phyloP scores from a whole-genome alignment of 257 asterid genomes.

The Rehmannia glutinosa region DNA sequence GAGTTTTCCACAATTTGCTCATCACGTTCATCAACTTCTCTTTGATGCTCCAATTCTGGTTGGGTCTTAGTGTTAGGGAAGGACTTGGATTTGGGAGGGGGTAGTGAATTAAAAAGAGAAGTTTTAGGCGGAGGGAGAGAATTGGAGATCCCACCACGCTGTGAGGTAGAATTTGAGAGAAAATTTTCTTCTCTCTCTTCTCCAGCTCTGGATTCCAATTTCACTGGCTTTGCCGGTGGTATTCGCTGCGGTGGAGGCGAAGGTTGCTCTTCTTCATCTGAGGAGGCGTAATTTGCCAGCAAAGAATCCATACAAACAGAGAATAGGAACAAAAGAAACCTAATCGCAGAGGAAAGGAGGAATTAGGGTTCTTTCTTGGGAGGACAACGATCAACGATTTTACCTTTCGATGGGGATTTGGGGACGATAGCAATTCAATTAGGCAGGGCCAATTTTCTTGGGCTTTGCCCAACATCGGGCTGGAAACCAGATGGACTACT shows the following conservation, averaged over 20 bases:
- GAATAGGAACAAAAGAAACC: neutral
- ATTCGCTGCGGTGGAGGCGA: slow-evolving; percentile 9
- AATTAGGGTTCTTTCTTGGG: slow-evolving; percentile 11
- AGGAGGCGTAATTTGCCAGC: slow-evolving; percentile 77
- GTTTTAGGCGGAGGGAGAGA: slow-evolving; percentile 39
- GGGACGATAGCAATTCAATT: slow-evolving; percentile 5
- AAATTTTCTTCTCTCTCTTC: neutral
- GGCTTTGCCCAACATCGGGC: too few species aligned
- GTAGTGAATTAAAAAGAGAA: slow-evolving; percentile 52
- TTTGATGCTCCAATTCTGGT: neutral
- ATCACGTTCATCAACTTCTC: slow-evolving; percentile 17
- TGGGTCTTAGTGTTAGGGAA: slow-evolving; percentile 27
- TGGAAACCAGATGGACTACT: too few species aligned
- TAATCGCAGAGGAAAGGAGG: neutral
- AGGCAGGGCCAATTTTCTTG: neutral
- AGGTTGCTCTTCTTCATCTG: slow-evolving; percentile 61
- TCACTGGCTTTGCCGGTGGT: slow-evolving; percentile 3
- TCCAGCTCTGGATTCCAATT: slow-evolving; percentile 1
- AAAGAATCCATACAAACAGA: slow-evolving; percentile 59
- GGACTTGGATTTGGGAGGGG: slow-evolving; percentile 51
- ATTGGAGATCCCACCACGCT: slow-evolving; percentile 22
- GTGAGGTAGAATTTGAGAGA: slow-evolving; percentile 20
- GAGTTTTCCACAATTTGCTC: slow-evolving; percentile 8
- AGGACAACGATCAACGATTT: too few species aligned
- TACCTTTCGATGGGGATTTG: neutral